Conservation (phyloP, 1,284 basidiomycete genomes). For the Erythrobasidium hasegawianum region DNA sequence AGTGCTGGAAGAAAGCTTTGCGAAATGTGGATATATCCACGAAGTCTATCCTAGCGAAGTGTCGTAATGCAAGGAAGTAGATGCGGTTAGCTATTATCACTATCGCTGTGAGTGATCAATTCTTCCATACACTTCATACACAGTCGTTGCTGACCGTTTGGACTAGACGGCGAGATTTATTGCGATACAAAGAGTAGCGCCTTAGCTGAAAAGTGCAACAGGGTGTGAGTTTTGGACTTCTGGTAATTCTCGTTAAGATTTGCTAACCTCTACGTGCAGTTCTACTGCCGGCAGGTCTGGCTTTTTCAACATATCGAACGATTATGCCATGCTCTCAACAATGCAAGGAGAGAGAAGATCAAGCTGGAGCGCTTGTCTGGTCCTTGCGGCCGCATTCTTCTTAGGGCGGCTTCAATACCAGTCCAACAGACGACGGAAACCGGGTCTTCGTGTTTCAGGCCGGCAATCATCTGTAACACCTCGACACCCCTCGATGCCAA, state of each 20-base stretch:
- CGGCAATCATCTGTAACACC: constrained; percentile 12
- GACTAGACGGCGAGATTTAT: constrained; percentile 40
- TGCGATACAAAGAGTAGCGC: constrained; percentile 43
- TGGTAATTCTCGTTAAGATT: background rate
- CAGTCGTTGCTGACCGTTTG: background rate
- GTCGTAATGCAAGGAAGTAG: constrained; percentile 41
- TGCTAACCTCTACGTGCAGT: constrained; percentile 16
- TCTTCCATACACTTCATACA: background rate
- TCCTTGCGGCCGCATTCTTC: constrained; percentile 45
- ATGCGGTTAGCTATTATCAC: constrained; percentile 45
- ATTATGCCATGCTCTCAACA: constrained; percentile 39
- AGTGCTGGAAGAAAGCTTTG: constrained; percentile 47
- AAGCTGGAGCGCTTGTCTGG: constrained; percentile 45
- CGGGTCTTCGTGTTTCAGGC: constrained; percentile 31
- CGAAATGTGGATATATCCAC: constrained; percentile 41
- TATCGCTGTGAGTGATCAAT: constrained; percentile 39
- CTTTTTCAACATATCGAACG: constrained; percentile 41
- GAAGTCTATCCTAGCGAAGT: constrained; percentile 42
- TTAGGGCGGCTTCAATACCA: constrained; percentile 45
- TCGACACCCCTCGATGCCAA: constrained; percentile 1
- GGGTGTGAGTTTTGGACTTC: constrained; percentile 37
- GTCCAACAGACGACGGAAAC: constrained; percentile 27
- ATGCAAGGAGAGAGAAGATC: constrained; percentile 38
- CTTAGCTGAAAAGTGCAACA: constrained; percentile 39
- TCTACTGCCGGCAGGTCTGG: constrained; percentile 48